phyloP scores from a whole-genome alignment of 345 rosid genomes.

The Hirschfeldia incana region DNA sequence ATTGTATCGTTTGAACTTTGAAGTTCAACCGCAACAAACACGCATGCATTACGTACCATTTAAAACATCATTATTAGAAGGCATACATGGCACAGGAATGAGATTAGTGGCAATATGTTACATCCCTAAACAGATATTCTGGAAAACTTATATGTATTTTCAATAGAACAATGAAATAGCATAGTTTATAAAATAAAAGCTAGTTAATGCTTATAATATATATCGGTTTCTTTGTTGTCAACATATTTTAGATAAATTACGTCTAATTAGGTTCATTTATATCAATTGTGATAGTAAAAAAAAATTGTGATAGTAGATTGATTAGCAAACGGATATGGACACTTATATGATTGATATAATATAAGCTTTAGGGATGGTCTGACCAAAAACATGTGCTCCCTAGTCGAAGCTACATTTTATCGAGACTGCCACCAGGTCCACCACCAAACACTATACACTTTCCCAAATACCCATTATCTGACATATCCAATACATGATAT shows the following conservation, averaged over 20 bases:
- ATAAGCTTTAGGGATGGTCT: conserved; percentile 4
- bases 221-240: too few species aligned
- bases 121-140: not conserved
- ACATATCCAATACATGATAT: not conserved
- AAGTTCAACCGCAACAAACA: not conserved
- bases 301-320: not conserved
- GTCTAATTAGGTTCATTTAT: too few species aligned
- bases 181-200: too few species aligned
- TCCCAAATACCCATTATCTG: not conserved
- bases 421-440: conserved; percentile 20
- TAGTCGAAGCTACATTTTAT: conserved; percentile 19
- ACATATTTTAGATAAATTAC: too few species aligned
- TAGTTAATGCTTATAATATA: too few species aligned
- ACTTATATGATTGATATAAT: not conserved
- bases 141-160: not conserved
- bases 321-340: not conserved
- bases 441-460: conserved; percentile 21
- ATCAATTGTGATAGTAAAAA: too few species aligned
- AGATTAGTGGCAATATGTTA: not conserved
- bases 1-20: not conserved
- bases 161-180: not conserved
- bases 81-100: not conserved
- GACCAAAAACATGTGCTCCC: conserved; percentile 36
- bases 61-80: not conserved
- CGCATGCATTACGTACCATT: not conserved